Conservation (phyloP, 441 rosid genomes). For the Hypseocharis bilobata region DNA sequence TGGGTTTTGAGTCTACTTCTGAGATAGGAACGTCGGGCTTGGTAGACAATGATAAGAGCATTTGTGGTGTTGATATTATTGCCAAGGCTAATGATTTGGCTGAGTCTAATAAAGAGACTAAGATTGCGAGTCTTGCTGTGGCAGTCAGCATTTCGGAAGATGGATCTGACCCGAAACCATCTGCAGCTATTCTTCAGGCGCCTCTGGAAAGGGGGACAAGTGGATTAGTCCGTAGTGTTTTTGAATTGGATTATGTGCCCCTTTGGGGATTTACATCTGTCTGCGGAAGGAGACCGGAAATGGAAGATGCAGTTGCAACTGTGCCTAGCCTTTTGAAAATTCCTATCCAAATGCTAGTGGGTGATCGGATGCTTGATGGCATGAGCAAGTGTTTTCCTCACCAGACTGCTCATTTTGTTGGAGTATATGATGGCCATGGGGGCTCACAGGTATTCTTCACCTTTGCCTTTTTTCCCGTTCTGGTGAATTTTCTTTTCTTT, state of each 20-base stretch:
- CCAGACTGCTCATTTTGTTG: conserved; percentile 71
- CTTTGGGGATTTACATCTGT: conserved; percentile 70
- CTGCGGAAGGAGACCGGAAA: conserved; percentile 83
- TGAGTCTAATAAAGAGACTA: conserved; percentile 31
- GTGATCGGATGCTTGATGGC: conserved; percentile 41
- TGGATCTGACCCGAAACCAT: conserved; percentile 31
- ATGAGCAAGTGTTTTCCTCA: conserved; percentile 35
- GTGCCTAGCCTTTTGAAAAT: conserved; percentile 52
- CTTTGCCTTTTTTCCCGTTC: neutral
- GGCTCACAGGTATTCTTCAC: conserved; percentile 54
- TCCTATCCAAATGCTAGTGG: conserved; percentile 66
- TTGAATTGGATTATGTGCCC: conserved; percentile 68
- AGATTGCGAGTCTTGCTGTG: conserved; percentile 25
- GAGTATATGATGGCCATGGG: conserved; percentile 94
- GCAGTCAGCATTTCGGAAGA: conserved; percentile 34
- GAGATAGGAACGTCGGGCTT: conserved; percentile 32
- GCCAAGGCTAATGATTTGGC: conserved; percentile 30
- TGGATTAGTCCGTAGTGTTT: conserved; percentile 47
- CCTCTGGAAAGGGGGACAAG: conserved; percentile 35
- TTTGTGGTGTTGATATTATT: conserved; percentile 30
- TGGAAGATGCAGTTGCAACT: conserved; percentile 74
- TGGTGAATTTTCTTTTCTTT: neutral
- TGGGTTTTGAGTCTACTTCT: conserved; percentile 36
- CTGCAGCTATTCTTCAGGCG: conserved; percentile 53
- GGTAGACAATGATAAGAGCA: conserved; percentile 32